Evolutionary conservation across 1,139 yeast species (phyloP), one percentile per base, ranked within the genome.

Genomic region (Diutina sp.): DNA sequence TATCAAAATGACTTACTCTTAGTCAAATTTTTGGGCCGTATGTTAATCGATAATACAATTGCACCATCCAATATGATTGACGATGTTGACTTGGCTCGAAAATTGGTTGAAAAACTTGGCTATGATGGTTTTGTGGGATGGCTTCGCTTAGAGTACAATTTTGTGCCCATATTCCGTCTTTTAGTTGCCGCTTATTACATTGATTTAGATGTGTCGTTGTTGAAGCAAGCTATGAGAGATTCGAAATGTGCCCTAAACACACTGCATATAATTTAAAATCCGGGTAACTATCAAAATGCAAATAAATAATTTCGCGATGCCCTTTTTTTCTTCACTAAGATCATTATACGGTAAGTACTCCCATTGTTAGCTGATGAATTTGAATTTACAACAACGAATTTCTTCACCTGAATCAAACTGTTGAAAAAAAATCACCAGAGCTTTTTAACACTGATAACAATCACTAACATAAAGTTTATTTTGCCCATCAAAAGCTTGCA

Each of bases 371-470:
- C 35, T 50, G 53, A 50, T 50, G 53, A 50, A 16, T 29, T 21
- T 8, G 14, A 50, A 28, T 6, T 46, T 48, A 50, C 53, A 46
- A 46, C 55, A 46, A 74, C 76, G 85, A 81, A 81, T 81, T 81
- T 81, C 85, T 81, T 81, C 85, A 79, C 73, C 85, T 79, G 85
- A 81, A 77, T 61, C 63, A 64, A 72, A 77, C 72, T 79, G 84
- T 77, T 75, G 83, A 79, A 64, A 77, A 59, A 72, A 69, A 66
- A 72, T 72, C 76, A 72, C 74, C 84, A 80, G 85, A 81, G 85
- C 85, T 81, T 81, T 81, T 81, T 81, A 81, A 81, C 84, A 77
- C 85, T 81, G 85, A 80, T 57, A 58, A 51, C 47, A 38, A 51
- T 38, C 16, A 41, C 46, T 51, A 51, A 51, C 54, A 51, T n/a